phyloP scores from a whole-genome alignment of 768 basidiomycete species.

The Leccinum arenicola region DNA sequence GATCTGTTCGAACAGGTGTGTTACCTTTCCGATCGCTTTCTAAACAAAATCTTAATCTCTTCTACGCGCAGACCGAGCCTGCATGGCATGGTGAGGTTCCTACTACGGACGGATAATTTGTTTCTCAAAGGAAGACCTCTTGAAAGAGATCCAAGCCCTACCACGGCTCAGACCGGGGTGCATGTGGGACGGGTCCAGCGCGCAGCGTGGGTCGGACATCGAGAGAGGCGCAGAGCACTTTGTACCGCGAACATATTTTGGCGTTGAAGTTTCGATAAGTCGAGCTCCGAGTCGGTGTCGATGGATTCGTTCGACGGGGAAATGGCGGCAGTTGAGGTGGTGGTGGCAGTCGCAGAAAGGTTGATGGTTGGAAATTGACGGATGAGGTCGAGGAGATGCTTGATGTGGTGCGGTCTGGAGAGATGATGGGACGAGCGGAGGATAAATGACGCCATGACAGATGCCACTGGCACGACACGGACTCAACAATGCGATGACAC shows the following conservation, averaged over 20 bases:
- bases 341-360: conserved; percentile 43
- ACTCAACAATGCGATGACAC: no score
- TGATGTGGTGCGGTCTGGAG: conserved; percentile 60
- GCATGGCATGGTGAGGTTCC: conserved; percentile 86
- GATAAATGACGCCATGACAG: no score
- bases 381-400: conserved; percentile 68
- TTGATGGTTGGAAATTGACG: conserved; percentile 76
- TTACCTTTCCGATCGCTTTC: conserved; percentile 6
- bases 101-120: conserved; percentile 92
- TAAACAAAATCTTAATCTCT: conserved; percentile 4
- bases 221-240: conserved; percentile 77
- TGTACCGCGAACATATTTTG: conserved; percentile 90
- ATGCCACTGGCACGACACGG: no score
- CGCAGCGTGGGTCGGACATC: conserved; percentile 56
- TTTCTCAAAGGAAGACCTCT: conserved; percentile 92
- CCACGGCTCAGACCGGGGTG: conserved; percentile 43
- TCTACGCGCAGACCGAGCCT: conserved; percentile 68
- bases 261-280: conserved; percentile 74
- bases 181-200: conserved; percentile 8
- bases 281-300: conserved; percentile 41
- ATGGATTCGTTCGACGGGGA: conserved; percentile 10
- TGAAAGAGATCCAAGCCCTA: conserved; percentile 75
- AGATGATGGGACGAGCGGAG: neutral
- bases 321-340: neutral
- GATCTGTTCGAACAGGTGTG: conserved; percentile 83